Evolutionary conservation across 768 basidiomycete species (phyloP).

Genomic region (Agrocybe praecox): DNA sequence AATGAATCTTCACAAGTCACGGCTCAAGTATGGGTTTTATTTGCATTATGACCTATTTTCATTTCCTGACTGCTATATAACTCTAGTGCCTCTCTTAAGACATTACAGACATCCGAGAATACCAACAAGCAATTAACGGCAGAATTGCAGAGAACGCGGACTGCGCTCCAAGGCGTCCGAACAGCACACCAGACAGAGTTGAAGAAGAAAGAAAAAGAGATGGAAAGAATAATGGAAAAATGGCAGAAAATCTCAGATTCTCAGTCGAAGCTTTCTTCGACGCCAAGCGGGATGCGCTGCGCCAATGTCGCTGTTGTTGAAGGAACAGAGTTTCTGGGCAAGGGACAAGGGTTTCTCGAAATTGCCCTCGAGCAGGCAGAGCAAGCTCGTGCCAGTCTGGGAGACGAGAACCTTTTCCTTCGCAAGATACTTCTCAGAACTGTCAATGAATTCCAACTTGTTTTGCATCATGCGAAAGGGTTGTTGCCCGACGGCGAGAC

Average conservation of each 20-base stretch:
- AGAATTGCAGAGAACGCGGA: slow-evolving; percentile 75
- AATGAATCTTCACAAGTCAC: slow-evolving; percentile 70
- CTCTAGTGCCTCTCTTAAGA: slow-evolving; percentile 53
- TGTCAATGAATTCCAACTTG: slow-evolving; percentile 65
- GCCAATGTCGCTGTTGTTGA: slow-evolving; percentile 53
- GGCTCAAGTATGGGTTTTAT: slow-evolving; percentile 51
- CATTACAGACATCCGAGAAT: slow-evolving; percentile 59
- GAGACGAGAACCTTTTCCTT: slow-evolving; percentile 66
- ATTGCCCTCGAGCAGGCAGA: slow-evolving; percentile 76
- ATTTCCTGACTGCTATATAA: not conserved
- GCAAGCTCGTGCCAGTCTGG: slow-evolving; percentile 57
- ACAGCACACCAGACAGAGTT: slow-evolving; percentile 70
- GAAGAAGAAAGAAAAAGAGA: slow-evolving; percentile 81
- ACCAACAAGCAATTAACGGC: slow-evolving; percentile 70
- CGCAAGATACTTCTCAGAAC: slow-evolving; percentile 60
- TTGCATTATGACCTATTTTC: slow-evolving; percentile 4
- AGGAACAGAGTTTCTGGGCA: slow-evolving; percentile 46
- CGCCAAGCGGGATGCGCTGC: slow-evolving; percentile 54
- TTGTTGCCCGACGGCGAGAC: slow-evolving; percentile 34
- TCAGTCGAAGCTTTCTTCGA: slow-evolving; percentile 58
- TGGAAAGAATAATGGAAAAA: slow-evolving; percentile 72
- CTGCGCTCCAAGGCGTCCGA: slow-evolving; percentile 67
- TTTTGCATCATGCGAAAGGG: slow-evolving; percentile 49
- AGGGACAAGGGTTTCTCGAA: slow-evolving; percentile 60
- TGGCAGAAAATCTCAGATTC: slow-evolving; percentile 73